Conservation (phyloP, 177 flowering plant genomes). For the Tripterygium wilfordii region DNA sequence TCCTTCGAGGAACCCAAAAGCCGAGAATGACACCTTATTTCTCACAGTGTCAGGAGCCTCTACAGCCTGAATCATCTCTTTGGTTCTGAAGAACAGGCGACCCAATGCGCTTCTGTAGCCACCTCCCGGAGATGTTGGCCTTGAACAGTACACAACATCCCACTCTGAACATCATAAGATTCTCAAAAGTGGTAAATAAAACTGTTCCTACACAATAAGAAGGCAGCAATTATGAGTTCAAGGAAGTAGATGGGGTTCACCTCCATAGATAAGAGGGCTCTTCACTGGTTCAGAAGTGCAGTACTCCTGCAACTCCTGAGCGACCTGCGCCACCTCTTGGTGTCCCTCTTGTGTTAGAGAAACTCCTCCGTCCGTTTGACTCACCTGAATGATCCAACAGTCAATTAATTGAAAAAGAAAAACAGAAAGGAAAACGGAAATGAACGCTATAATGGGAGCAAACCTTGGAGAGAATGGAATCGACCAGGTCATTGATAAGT, state of each 20-base stretch:
- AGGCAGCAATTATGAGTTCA: too few relatives aligned
- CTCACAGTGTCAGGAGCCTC: constrained; percentile 79
- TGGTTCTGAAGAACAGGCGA: constrained; percentile 69
- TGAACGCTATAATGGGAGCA: background rate
- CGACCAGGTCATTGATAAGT: constrained; percentile 45
- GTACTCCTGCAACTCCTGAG: constrained; percentile 47
- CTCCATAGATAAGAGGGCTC: constrained; percentile 94
- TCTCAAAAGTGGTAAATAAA: too few relatives aligned
- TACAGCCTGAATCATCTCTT: constrained; percentile 84
- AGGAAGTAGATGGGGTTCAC: too few relatives aligned
- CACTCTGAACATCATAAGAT: constrained; percentile 47
- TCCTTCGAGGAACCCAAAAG: constrained; percentile 75
- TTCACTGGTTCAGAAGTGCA: constrained; percentile 82
- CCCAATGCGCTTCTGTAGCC: constrained; percentile 85
- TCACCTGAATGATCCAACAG: constrained; percentile 35
- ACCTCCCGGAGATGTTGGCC: constrained; percentile 94
- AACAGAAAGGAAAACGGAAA: background rate
- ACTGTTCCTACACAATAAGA: background rate
- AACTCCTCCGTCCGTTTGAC: constrained; percentile 76
- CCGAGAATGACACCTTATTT: constrained; percentile 76
- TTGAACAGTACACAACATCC: constrained; percentile 92
- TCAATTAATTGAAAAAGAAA: background rate
- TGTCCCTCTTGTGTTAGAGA: constrained; percentile 50
- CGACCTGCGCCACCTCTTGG: constrained; percentile 61
- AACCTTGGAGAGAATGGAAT: constrained; percentile 67